Base-by-base conservation (phyloP, 768 basidiomycete species). In the Lentinula aciculospora region DNA sequence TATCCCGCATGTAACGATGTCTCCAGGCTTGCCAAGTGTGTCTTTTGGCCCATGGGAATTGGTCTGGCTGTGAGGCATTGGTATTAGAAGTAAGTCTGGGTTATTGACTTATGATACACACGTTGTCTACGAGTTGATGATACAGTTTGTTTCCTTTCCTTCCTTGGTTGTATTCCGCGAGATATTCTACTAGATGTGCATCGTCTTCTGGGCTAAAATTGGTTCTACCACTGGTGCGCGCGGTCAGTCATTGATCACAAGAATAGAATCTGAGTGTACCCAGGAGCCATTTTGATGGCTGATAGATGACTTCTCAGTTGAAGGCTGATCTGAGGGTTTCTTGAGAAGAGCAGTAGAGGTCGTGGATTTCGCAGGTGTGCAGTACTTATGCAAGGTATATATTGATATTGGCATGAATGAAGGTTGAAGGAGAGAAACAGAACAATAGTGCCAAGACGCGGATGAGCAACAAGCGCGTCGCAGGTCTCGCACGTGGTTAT, bases 1-100 rank as follows among this genome's bases (percentile, higher is more conserved):
- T 6, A 8, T 36, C 32, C 31, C 29, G 19, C 13, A 32, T 23
- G 21, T 53, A 53, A 5, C 51, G 51, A 39, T 32, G 23, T 17
- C 51, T 37, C 51, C 51, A 53, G 21, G 51, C 34, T 34, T 53
- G 51, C 51, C 51, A 53, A 12, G 51, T 27, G n/a, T 53, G 51
- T 17, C 51, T 23, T 7, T 10, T 25, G 4, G 32, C 19, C 51
- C 51, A 53, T 23, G 51, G 51, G 10, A 32, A 53, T 39, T 27
- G 17, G 6, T 36, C 17, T 40, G 9, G 36, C 51, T 53, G 15
- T 37, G 3, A 25, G n/a, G 19, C 19, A 27, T 53, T 9, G 25
- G 8, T 4, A 39, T 53, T 23, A 25, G 15, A 53, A 53, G n/a
- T n/a, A n/a, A 19, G 10, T 15, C 19, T 29, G n/a, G 25, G 1